phyloP scores from a whole-genome alignment of 2,329 filamentous ascomycete genomes.

The Endocalyx cinctus region DNA sequence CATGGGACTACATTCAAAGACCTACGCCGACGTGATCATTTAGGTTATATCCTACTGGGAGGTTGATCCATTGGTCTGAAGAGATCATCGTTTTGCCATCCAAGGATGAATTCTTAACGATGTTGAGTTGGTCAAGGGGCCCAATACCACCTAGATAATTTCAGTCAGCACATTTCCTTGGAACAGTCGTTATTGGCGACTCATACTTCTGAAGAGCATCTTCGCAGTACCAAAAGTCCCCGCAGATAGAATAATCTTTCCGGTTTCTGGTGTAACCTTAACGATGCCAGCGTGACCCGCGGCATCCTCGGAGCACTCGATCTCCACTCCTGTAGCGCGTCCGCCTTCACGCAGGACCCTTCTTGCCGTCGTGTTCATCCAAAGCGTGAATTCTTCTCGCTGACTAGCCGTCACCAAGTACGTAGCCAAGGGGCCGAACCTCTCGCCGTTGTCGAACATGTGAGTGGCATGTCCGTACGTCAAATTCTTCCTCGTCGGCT shows the following conservation, averaged over 20 bases:
- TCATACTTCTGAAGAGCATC: conserved; percentile 55
- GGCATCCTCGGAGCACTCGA: conserved; percentile 44
- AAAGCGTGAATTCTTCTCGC: conserved; percentile 60
- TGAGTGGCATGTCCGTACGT: conserved; percentile 60
- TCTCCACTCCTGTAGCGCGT: conserved; percentile 59
- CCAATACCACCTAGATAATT: conserved; percentile 47
- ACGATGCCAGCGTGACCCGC: conserved; percentile 55
- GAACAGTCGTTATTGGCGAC: neutral
- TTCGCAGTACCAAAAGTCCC: conserved; percentile 65
- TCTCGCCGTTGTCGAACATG: conserved; percentile 61
- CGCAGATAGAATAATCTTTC: conserved; percentile 62
- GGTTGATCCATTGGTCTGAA: conserved; percentile 47
- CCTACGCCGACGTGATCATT: conserved; percentile 47
- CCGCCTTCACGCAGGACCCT: conserved; percentile 59
- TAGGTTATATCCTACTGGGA: conserved; percentile 54
- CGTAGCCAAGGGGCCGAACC: conserved; percentile 64
- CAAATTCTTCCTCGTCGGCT: conserved; percentile 58
- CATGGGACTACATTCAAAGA: neutral
- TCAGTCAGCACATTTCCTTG: neutral
- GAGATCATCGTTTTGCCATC: conserved; percentile 47
- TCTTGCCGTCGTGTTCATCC: conserved; percentile 59
- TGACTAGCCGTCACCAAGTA: conserved; percentile 59
- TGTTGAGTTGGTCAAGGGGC: conserved; percentile 50
- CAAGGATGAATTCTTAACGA: conserved; percentile 40
- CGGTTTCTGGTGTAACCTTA: conserved; percentile 52